A percentile compares a stretch with the other conserved stretches of the same genome.
Conservation (phyloP, 2,329 filamentous ascomycete species). For the Alternaria infectoria region DNA sequence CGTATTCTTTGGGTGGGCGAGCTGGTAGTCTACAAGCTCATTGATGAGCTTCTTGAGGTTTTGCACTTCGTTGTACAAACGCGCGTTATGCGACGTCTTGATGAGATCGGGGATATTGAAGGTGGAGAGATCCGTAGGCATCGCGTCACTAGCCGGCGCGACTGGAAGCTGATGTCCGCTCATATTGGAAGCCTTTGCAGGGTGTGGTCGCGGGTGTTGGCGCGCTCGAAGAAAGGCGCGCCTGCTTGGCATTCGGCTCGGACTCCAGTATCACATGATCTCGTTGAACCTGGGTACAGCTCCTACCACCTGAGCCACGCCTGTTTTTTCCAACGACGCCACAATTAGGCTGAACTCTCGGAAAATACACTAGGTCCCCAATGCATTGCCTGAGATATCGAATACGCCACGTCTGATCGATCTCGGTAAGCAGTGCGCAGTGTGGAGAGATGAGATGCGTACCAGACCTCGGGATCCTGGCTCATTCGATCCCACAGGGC, state of each 20-base stretch:
- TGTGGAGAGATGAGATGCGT: neutral
- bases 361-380: neutral
- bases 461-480: neutral
- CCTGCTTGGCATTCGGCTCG: neutral
- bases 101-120: slow-evolving; percentile 36
- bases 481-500: neutral
- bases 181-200: slow-evolving; percentile 5
- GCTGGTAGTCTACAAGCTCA: slow-evolving; percentile 41
- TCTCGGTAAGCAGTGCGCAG: neutral
- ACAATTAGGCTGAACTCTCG: neutral
- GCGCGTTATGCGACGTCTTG: slow-evolving; percentile 38
- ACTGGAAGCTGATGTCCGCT: slow-evolving; percentile 6
- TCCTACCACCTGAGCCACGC: neutral
- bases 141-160: slow-evolving; percentile 5
- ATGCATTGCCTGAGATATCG: neutral
- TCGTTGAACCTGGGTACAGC: neutral
- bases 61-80: slow-evolving; percentile 39
- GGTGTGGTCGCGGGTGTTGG: neutral
- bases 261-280: neutral
- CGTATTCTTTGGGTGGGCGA: slow-evolving; percentile 30
- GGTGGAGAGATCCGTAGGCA: slow-evolving; percentile 21
- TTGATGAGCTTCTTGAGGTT: slow-evolving; percentile 40
- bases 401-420: neutral
- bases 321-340: neutral
- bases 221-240: neutral